Conservation (phyloP, 306 rosid genomes). For the Quillaja saponaria region DNA sequence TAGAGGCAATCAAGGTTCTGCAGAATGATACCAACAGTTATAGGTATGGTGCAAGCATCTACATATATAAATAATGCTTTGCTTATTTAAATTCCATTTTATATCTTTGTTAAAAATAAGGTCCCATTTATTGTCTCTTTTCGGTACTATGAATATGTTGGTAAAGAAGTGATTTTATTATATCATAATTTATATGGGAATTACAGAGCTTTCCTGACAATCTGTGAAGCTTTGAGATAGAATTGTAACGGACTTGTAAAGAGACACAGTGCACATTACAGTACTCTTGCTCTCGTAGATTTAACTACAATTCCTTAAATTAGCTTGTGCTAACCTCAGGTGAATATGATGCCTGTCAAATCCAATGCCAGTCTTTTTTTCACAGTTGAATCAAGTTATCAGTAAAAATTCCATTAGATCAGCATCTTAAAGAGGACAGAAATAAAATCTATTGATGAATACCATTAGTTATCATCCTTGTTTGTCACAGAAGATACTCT, state of each 20-base stretch:
- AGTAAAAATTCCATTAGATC: neutral
- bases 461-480: too few relatives aligned
- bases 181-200: neutral
- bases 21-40: conserved; percentile 61
- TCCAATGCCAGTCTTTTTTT: conserved; percentile 6
- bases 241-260: conserved; percentile 16
- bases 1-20: conserved; percentile 96
- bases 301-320: neutral
- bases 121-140: neutral
- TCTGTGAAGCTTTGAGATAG: conserved; percentile 5
- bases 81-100: neutral
- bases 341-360: conserved; percentile 15
- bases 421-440: conserved; percentile 7
- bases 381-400: neutral
- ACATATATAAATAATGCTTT: conserved; percentile 17
- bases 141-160: neutral
- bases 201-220: too few relatives aligned
- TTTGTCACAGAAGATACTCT: too few relatives aligned
- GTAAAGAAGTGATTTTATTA: conserved; percentile 14
- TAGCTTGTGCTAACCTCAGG: conserved; percentile 7
- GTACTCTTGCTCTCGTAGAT: conserved; percentile 18
- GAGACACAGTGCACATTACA: neutral
- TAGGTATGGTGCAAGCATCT: conserved; percentile 54
- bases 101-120: neutral
- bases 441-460: neutral